A percentile compares a stretch with the other conserved stretches of the same genome.
Evolutionary conservation across 495 filamentous ascomycete species (phyloP).

Genomic region (Xylaria sp.): DNA sequence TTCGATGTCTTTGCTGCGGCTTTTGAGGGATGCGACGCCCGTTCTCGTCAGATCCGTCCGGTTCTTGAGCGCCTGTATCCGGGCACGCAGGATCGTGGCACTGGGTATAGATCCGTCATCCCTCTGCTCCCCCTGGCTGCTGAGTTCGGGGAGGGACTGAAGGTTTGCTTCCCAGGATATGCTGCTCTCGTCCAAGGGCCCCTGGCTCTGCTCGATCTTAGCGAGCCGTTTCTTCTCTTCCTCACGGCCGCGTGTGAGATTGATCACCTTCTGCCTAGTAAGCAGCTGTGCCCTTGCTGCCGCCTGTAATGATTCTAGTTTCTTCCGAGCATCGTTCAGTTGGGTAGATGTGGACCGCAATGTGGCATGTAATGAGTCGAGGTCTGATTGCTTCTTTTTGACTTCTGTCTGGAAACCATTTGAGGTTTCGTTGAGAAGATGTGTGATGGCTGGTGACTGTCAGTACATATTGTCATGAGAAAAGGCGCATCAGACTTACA

Average conservation of each 20-base stretch:
- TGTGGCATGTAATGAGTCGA: constrained; percentile 76
- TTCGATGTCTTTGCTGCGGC: constrained; percentile 70
- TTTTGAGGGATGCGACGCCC: constrained; percentile 61
- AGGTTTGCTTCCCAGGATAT: constrained; percentile 51
- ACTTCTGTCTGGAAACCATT: constrained; percentile 77
- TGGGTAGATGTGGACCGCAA: constrained; percentile 81
- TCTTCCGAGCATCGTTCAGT: constrained; percentile 75
- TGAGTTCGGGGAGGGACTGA: constrained; percentile 15
- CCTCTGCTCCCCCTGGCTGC: constrained; percentile 22
- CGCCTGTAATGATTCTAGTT: constrained; percentile 68
- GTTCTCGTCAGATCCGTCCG: constrained; percentile 66
- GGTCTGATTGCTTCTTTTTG: constrained; percentile 78
- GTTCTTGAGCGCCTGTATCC: constrained; percentile 57
- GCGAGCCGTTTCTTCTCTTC: constrained; percentile 55
- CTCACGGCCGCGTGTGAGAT: constrained; percentile 54
- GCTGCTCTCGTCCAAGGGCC: constrained; percentile 40
- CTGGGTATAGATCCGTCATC: constrained; percentile 43
- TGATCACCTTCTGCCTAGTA: constrained; percentile 52
- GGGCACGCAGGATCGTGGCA: constrained; percentile 48
- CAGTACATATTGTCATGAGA: constrained; percentile 16
- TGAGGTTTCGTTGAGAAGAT: constrained; percentile 75
- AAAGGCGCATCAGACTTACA: constrained; percentile 56
- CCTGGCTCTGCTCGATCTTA: constrained; percentile 48
- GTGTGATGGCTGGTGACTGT: constrained; percentile 65
- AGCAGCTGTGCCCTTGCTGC: constrained; percentile 57